Evolutionary conservation across 2,329 filamentous ascomycete genomes (phyloP).

Genomic region (Cladosporium colombiae): DNA sequence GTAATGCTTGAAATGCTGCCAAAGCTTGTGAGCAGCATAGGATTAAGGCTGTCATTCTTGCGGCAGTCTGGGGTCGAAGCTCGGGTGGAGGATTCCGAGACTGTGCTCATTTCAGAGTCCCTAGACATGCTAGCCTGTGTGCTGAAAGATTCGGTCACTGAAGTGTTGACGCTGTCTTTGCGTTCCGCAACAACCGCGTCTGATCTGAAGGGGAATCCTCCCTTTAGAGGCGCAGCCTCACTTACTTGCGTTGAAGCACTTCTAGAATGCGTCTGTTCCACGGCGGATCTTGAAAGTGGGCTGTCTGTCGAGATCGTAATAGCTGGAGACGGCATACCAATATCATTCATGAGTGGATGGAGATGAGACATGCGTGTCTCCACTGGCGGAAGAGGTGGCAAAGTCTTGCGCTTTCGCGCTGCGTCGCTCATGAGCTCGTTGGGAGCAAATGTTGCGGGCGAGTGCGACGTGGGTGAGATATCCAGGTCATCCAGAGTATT

Average conservation of each 20-base stretch:
- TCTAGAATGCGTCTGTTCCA: conserved; percentile 4
- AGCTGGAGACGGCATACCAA: conserved; percentile 18
- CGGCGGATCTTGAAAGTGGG: neutral
- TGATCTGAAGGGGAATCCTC: conserved; percentile 19
- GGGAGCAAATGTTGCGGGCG: neutral
- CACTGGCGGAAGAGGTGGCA: conserved; percentile 12
- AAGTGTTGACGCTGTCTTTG: conserved; percentile 71
- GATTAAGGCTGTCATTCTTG: conserved; percentile 52
- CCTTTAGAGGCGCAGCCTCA: conserved; percentile 20
- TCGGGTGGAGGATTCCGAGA: conserved; percentile 81
- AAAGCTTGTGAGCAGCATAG: conserved; percentile 61
- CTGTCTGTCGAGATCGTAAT: conserved; percentile 12
- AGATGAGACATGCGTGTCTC: conserved; percentile 18
- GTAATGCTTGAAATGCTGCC: conserved; percentile 66
- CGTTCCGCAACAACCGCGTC: conserved; percentile 34
- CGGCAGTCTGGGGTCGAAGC: conserved; percentile 78
- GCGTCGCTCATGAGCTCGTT: neutral
- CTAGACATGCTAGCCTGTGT: conserved; percentile 72
- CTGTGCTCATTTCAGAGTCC: conserved; percentile 76
- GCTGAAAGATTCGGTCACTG: conserved; percentile 74
- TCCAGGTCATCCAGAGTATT: neutral
- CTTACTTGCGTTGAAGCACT: conserved; percentile 1
- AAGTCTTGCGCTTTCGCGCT: conserved; percentile 14
- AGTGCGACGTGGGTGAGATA: neutral
- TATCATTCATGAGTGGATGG: conserved; percentile 11